A percentile compares a stretch with the other conserved stretches of the same genome.
These are phyloP conservation scores for Colletotrichum sp. DNA, from an alignment of 2,329 filamentous ascomycete species.

Conservation along the genomic window DNA sequence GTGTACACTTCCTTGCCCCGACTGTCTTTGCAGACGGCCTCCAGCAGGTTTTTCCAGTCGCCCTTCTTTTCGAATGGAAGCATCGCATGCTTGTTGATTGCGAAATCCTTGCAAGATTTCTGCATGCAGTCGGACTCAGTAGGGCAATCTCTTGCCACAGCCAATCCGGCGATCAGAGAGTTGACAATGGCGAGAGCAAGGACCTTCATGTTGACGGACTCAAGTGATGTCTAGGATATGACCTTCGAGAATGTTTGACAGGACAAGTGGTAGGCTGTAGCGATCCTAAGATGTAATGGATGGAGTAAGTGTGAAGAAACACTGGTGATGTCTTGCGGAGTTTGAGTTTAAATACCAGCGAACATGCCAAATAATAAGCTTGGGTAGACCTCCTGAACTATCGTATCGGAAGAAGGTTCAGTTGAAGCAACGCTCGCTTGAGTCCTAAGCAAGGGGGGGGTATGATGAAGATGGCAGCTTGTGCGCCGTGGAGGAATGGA, in stretches of 20 bases:
- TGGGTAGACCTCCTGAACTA: background rate
- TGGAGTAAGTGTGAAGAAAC: background rate
- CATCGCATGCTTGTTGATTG: background rate
- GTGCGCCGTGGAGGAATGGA: background rate
- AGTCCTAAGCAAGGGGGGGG: background rate
- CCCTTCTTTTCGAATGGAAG: background rate
- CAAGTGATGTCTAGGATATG: background rate
- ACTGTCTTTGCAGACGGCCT: background rate
- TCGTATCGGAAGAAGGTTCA: background rate
- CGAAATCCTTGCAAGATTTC: background rate
- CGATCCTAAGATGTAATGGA: background rate
- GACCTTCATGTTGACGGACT: background rate
- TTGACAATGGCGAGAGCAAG: background rate
- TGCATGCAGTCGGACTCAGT: background rate
- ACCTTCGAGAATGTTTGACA: background rate
- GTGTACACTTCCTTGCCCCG: background rate
- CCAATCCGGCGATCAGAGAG: background rate
- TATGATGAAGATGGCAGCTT: background rate
- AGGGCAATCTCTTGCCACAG: background rate
- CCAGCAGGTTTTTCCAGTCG: too few relatives aligned
- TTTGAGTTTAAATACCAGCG: background rate
- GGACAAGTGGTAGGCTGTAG: fast-evolving
- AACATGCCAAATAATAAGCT: background rate
- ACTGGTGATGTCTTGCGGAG: background rate
- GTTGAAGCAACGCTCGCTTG: background rate